phyloP scores from a whole-genome alignment of 176 grass and related monocot species.

The Leersia perrieri region DNA sequence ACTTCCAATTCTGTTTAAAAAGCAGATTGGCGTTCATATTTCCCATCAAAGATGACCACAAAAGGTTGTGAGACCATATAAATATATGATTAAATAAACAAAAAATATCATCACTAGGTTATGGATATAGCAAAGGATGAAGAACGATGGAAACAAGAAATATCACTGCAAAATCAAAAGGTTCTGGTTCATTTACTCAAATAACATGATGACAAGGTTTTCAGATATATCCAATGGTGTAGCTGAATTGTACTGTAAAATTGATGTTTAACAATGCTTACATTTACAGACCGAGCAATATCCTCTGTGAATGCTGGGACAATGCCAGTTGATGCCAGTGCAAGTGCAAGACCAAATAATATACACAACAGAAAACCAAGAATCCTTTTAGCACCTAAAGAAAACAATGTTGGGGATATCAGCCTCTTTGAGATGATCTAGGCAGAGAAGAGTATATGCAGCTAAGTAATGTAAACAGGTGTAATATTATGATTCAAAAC shows the following conservation, averaged over 20 bases:
- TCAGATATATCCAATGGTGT: not conserved
- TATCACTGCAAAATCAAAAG: not conserved
- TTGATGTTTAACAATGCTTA: slow-evolving; percentile 40
- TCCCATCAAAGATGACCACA: slow-evolving; percentile 1
- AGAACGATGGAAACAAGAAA: not conserved
- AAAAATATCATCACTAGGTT: not conserved
- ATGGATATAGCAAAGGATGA: not conserved
- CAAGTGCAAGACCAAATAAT: slow-evolving; percentile 67
- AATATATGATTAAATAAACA: not conserved
- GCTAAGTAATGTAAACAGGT: not conserved
- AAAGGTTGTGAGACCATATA: not conserved
- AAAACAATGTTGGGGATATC: slow-evolving; percentile 30
- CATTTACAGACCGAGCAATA: slow-evolving; percentile 85
- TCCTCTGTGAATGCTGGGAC: slow-evolving; percentile 85
- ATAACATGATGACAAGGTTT: not conserved
- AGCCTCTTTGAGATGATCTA: slow-evolving; percentile 31
- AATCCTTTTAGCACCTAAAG: slow-evolving; percentile 73
- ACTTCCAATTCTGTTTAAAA: not conserved
- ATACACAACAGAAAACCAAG: slow-evolving; percentile 52
- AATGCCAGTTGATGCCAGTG: slow-evolving; percentile 62
- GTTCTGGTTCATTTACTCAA: not conserved
- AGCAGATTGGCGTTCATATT: not conserved
- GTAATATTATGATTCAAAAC: not conserved
- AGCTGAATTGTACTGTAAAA: slow-evolving; percentile 7
- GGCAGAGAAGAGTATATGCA: slow-evolving; percentile 31